Evolutionary conservation across 2,329 filamentous ascomycete species (phyloP).

Genomic region (Cercospora berteroae): DNA sequence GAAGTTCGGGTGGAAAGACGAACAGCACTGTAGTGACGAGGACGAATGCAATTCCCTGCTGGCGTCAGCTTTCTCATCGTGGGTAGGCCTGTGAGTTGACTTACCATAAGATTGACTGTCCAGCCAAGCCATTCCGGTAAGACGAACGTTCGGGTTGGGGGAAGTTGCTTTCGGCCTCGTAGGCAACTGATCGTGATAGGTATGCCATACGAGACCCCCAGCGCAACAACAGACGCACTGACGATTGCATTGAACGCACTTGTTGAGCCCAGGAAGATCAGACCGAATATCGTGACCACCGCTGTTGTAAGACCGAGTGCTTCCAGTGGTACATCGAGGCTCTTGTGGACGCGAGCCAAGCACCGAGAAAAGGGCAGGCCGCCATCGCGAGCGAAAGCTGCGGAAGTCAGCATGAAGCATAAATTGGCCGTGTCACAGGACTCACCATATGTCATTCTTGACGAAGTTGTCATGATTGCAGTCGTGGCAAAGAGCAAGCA

Average conservation of each 20-base stretch:
- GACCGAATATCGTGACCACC: conserved; percentile 38
- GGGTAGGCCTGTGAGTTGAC: neutral
- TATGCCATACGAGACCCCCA: conserved; percentile 72
- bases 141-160: conserved; percentile 55
- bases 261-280: conserved; percentile 40
- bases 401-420: neutral
- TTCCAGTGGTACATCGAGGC: conserved; percentile 38
- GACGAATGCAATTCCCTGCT: conserved; percentile 60
- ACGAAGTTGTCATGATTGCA: conserved; percentile 40
- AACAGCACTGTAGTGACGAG: conserved; percentile 72
- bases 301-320: conserved; percentile 35
- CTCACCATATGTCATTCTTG: conserved; percentile 37
- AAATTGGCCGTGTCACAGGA: neutral
- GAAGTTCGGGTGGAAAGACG: conserved; percentile 67
- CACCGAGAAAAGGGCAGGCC: conserved; percentile 38
- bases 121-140: conserved; percentile 57
- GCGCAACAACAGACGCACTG: conserved; percentile 62
- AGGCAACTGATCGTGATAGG: conserved; percentile 68
- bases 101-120: conserved; percentile 54
- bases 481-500: conserved; percentile 39
- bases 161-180: conserved; percentile 64
- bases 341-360: conserved; percentile 38
- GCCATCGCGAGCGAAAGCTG: conserved; percentile 39
- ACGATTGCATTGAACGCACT: conserved; percentile 41
- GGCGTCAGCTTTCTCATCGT: neutral